phyloP scores from a whole-genome alignment of 78 protist species.

The Protostelium mycophagum region DNA sequence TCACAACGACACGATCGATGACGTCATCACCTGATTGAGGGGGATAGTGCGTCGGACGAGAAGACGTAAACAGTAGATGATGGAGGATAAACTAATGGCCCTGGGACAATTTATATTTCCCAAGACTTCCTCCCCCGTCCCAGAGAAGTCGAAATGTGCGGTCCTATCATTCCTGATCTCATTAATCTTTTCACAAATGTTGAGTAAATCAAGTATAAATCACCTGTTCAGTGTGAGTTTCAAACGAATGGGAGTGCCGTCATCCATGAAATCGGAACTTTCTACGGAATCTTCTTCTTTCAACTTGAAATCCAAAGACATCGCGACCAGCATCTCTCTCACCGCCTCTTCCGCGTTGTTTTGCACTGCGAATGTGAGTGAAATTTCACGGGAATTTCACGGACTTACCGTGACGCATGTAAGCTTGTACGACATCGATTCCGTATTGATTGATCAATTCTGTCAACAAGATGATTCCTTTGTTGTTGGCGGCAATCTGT shows the following conservation, averaged over 20 bases:
- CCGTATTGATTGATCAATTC: slow-evolving; percentile 69
- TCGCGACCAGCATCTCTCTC: slow-evolving; percentile 46
- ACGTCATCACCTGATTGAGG: slow-evolving; percentile 78
- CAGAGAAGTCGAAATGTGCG: slow-evolving; percentile 85
- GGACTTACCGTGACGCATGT: slow-evolving; percentile 76
- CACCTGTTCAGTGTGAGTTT: slow-evolving; percentile 57
- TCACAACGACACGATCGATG: neutral
- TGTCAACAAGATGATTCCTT: slow-evolving; percentile 71
- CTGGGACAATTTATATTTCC: slow-evolving; percentile 89
- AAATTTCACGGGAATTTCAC: neutral
- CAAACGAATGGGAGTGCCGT: slow-evolving; percentile 81
- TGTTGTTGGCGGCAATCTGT: slow-evolving; percentile 89
- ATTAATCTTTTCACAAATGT: neutral
- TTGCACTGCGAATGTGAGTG: slow-evolving; percentile 42
- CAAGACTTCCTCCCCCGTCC: slow-evolving; percentile 72
- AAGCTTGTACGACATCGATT: slow-evolving; percentile 78
- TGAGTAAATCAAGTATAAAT: neutral
- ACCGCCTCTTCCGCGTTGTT: slow-evolving; percentile 84
- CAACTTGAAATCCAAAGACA: slow-evolving; percentile 11
- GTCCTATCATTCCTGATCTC: neutral
- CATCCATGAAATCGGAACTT: slow-evolving; percentile 87
- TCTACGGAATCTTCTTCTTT: slow-evolving; percentile 25
- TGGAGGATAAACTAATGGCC: slow-evolving; percentile 80
- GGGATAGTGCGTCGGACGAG: slow-evolving; percentile 86
- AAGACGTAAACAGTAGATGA: slow-evolving; percentile 83